phyloP scores from a whole-genome alignment of 495 filamentous ascomycete genomes.

The Hyaloscypha hepaticicola region DNA sequence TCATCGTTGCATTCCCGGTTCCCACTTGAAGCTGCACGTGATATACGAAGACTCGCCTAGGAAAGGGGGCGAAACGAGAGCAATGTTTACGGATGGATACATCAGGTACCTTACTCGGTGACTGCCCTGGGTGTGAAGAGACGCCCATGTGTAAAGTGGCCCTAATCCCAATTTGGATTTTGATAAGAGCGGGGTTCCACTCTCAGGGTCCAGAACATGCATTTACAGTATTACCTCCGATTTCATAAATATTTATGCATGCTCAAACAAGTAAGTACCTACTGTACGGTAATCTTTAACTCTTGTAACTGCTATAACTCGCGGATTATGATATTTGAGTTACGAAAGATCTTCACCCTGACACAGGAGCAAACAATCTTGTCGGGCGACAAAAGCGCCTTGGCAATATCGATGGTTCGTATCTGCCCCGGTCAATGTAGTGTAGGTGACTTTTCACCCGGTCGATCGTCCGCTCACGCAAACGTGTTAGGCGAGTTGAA shows the following conservation, averaged over 20 bases:
- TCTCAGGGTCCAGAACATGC: not conserved
- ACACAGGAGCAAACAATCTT: not conserved
- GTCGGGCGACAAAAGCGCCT: not conserved
- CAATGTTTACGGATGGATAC: not conserved
- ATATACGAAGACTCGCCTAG: not conserved
- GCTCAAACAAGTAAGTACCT: not conserved
- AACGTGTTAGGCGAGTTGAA: not conserved
- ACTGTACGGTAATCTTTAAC: not conserved
- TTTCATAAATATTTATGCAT: conserved; percentile 8
- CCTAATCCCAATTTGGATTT: conserved; percentile 6
- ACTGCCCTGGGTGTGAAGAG: not conserved
- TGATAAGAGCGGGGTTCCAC: not conserved
- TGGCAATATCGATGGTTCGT: not conserved
- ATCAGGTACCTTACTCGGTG: conserved; percentile 5
- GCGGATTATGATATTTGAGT: not conserved
- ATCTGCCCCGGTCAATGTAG: not conserved
- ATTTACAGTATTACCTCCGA: not conserved
- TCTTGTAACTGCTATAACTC: not conserved
- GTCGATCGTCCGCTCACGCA: not conserved
- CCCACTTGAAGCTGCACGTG: conserved; percentile 12
- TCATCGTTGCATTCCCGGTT: conserved; percentile 3
- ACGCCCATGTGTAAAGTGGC: not conserved
- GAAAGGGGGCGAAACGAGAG: conserved; percentile 1
- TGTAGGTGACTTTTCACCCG: not conserved
- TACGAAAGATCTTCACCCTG: not conserved